A percentile compares a stretch with the other conserved stretches of the same genome.
Evolutionary conservation across 805 yeast genomes (phyloP).

Genomic region (Hanseniaspora osmophila): DNA sequence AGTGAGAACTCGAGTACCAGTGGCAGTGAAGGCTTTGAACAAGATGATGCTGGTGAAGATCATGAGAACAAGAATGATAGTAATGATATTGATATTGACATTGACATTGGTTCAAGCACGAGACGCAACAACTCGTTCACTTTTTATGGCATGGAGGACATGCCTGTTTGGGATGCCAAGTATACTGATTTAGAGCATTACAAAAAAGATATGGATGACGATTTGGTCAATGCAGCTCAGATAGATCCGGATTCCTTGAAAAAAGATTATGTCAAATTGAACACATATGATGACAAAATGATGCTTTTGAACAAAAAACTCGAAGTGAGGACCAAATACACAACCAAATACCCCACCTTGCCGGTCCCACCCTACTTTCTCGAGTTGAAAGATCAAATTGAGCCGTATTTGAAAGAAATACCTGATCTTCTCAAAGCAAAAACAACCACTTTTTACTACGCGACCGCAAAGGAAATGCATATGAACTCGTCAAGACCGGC

Average conservation of each 20-base stretch:
- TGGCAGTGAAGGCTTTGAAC: neutral
- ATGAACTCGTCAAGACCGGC: slow-evolving; percentile 18
- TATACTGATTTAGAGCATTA: neutral
- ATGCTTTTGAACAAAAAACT: slow-evolving; percentile 9
- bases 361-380: slow-evolving; percentile 18
- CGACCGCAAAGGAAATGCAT: slow-evolving; percentile 31
- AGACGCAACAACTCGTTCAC: slow-evolving; percentile 3
- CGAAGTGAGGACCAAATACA: slow-evolving; percentile 9
- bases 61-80: too few species aligned
- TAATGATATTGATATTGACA: too few species aligned
- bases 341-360: slow-evolving; percentile 9
- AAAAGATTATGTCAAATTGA: neutral
- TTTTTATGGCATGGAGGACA: slow-evolving; percentile 16
- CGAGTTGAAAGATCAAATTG: slow-evolving; percentile 19
- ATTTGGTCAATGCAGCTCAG: neutral
- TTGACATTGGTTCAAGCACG: neutral
- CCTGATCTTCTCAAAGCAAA: slow-evolving; percentile 31
- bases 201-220: neutral
- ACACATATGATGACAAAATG: slow-evolving; percentile 5
- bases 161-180: neutral
- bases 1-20: too few species aligned
- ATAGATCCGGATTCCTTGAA: neutral
- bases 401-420: slow-evolving; percentile 22
- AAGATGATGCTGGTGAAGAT: neutral
- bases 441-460: slow-evolving; percentile 34